Evolutionary conservation across 306 rosid species (phyloP).

Genomic region (Corylus avellana): DNA sequence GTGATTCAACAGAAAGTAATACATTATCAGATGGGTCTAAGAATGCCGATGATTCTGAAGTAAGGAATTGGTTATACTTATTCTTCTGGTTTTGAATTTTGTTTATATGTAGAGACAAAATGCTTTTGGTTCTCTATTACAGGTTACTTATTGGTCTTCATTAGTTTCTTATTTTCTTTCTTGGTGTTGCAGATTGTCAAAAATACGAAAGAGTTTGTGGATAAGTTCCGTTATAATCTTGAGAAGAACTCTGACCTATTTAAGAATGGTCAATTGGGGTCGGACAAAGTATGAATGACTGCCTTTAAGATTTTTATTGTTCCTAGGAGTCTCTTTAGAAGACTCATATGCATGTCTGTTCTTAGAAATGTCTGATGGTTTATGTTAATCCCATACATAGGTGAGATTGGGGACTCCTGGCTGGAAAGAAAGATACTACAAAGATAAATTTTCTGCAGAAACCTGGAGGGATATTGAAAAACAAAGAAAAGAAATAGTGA

Average conservation of each 20-base stretch:
- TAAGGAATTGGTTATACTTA: too few species aligned
- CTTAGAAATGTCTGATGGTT: too few species aligned
- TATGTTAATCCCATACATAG: slow-evolving; percentile 19
- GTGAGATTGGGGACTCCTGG: slow-evolving; percentile 39
- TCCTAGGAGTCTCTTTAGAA: neutral
- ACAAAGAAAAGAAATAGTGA: slow-evolving; percentile 47
- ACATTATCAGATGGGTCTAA: too few species aligned
- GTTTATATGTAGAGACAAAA: too few species aligned
- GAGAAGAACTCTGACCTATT: slow-evolving; percentile 33
- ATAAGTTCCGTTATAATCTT: slow-evolving; percentile 18
- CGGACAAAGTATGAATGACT: slow-evolving; percentile 22
- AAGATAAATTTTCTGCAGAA: slow-evolving; percentile 49
- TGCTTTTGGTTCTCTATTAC: too few species aligned
- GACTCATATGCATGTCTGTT: neutral
- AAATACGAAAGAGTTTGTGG: slow-evolving; percentile 45
- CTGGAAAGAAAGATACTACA: slow-evolving; percentile 52
- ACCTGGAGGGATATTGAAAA: slow-evolving; percentile 30
- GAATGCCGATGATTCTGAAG: too few species aligned
- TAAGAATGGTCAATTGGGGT: slow-evolving; percentile 11
- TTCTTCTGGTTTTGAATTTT: neutral
- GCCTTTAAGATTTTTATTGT: too few species aligned
- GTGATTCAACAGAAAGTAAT: too few species aligned
- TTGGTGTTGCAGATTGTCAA: slow-evolving; percentile 34
- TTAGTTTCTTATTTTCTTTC: neutral
- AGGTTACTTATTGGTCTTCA: neutral